Evolutionary conservation across 148 eudicot genomes (phyloP), one percentile per base, ranked within the genome.

Genomic region (Vaccinium macrocarpon): DNA sequence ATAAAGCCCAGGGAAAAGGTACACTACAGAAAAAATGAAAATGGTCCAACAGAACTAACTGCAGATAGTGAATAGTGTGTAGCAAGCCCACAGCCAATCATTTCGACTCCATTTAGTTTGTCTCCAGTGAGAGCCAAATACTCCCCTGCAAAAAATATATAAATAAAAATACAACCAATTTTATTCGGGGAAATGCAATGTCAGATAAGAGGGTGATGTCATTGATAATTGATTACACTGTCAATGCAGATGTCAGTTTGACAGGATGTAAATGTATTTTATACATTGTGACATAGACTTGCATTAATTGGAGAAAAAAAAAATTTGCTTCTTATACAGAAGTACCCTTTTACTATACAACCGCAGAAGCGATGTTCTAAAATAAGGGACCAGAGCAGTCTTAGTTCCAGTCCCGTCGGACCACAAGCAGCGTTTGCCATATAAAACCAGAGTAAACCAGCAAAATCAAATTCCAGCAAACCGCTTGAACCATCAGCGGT

Each of bases 41-140:
- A 84, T 27, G 55, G 66, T 75, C 79, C 81, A 78, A 76, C 16
- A 68, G 66, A 89, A 89, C 91, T 83, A 82, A 96, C 98, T 51
- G 89, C 85, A 75, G 85, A 84, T 76, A 86, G 91, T 82, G 96
- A 87, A 86, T 91, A 94, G 88, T 94, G 98, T 76, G 98, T 96
- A 81, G 98, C 98, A 84, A 94, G 95, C 84, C 98, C 98, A 87
- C 98, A 96, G 56, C 92, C 90, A 76, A 91, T 74, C 98, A 96
- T 90, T 88, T 96, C 98, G 32, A 90, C 92, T 79, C 98, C 98
- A 87, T 90, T 92, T 66, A 96, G 93, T 73, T 88, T 93, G 79
- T 88, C 89, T 18, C 98, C 93, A 4, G 98, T 96, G 82, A 96
- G 87, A 82, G 92, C 98, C 88, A 96, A 86, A 84, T 96, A 96